phyloP scores from a whole-genome alignment of 2,329 filamentous ascomycete genomes.

The Ambrosiella cleistominuta region DNA sequence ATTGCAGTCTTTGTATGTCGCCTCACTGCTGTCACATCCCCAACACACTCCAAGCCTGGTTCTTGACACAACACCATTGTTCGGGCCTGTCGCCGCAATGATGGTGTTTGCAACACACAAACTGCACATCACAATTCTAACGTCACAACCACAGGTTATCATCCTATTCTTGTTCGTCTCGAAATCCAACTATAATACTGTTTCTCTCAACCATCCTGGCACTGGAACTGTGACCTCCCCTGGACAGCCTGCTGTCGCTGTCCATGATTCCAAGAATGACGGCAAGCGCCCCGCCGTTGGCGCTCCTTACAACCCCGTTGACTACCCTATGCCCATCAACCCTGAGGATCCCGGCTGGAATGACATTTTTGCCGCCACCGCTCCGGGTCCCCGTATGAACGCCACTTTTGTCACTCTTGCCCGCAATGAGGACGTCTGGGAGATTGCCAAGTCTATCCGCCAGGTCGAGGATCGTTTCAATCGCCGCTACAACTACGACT shows the following conservation, averaged over 20 bases:
- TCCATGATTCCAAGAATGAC: constrained; percentile 5
- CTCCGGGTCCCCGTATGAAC: constrained; percentile 65
- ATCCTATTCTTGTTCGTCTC: constrained; percentile 72
- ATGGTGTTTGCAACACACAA: background rate
- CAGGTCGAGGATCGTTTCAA: constrained; percentile 98
- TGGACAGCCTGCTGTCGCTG: constrained; percentile 13
- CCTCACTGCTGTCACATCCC: constrained; percentile 10
- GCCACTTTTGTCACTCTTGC: constrained; percentile 94
- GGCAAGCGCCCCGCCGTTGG: constrained; percentile 17
- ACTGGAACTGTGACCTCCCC: constrained; percentile 14
- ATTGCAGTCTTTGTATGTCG: constrained; percentile 65
- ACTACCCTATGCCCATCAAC: constrained; percentile 33
- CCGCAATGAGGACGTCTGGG: constrained; percentile 86
- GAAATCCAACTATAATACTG: constrained; percentile 30
- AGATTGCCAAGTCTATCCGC: constrained; percentile 87
- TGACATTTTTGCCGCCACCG: constrained; percentile 30
- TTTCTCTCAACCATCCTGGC: constrained; percentile 16
- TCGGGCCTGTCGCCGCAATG: background rate
- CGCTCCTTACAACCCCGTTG: constrained; percentile 22
- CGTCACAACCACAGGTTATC: constrained; percentile 30
- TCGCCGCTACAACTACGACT: constrained; percentile 89
- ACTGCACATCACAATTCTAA: no score
- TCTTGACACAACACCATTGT: background rate
- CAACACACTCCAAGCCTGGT: background rate
- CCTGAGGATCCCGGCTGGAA: constrained; percentile 36